These are phyloP conservation scores for Apostasia shenzhenica DNA, from an alignment of 106 monocot species.

Conservation along the genomic window DNA sequence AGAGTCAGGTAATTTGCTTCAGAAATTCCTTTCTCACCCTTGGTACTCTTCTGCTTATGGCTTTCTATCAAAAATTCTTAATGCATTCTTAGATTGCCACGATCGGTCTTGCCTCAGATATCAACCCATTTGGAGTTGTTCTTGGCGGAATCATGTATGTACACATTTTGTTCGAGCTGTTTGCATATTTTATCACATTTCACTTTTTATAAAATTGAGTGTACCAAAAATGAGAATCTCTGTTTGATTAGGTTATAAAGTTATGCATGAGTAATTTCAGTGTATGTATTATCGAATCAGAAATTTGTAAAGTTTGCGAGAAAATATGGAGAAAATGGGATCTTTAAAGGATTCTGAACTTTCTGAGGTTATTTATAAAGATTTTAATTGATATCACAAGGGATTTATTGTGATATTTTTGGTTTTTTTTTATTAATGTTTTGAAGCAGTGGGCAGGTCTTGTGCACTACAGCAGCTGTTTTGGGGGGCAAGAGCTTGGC, in stretches of 20 bases:
- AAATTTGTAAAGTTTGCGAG: no score
- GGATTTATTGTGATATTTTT: neutral
- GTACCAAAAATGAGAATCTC: no score
- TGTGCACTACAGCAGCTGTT: slow-evolving; percentile 94
- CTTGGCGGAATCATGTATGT: slow-evolving; percentile 89
- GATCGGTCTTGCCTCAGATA: slow-evolving; percentile 81
- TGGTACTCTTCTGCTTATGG: neutral
- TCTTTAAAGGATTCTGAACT: no score
- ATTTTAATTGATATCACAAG: no score
- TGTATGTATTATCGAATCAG: no score
- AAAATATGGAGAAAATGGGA: no score
- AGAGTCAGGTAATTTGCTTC: slow-evolving; percentile 73
- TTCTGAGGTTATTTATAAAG: no score
- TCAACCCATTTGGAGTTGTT: slow-evolving; percentile 84
- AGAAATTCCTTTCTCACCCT: neutral
- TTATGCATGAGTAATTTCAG: no score
- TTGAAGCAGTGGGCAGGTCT: slow-evolving; percentile 59
- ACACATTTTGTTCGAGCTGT: neutral
- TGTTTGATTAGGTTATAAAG: no score
- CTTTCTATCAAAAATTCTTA: neutral
- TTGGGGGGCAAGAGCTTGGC: slow-evolving; percentile 95
- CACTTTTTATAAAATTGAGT: no score
- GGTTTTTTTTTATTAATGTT: slow-evolving; percentile 1
- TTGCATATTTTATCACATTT: no score
- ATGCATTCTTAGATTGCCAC: slow-evolving; percentile 70